Base-by-base conservation (phyloP, 208 protist genomes). In the Trypanosoma cruzi region DNA sequence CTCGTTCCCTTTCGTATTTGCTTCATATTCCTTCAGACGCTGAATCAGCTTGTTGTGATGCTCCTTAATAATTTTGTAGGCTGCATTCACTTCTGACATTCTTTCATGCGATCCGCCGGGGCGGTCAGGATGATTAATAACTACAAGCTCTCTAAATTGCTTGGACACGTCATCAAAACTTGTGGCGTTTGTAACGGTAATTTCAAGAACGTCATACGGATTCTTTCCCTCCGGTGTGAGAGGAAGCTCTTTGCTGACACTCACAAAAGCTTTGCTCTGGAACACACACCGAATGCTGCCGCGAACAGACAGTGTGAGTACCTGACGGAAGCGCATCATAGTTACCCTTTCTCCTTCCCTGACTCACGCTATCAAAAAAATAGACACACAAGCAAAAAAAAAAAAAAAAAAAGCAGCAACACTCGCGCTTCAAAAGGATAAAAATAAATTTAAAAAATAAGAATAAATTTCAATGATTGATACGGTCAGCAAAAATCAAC, bases 21-120 rank as follows among this genome's bases (percentile, higher is more conserved):
- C 65, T 69, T 94, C 86, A 34, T 62, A 86, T 61, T 92, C 87
- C 24, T 64, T 77, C 76, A 93, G 80, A 52, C 80, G 77, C 26
- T 81, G 68, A 61, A 96, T 81, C 22, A 95, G 29, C 44, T 71
- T 73, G 5, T 84, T 77, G 69, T 97, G 93, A 58, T 97, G 67
- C 53, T 94, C 88, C 72, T 94, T 95, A 28, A 94, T 64, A 65
- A 97, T 97, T 52, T 86, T 90, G 81, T 97, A 86, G 0, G 93
- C 93, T 31, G 89, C 60, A 68, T 97, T 97, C 34, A 95, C 76
- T 73, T 97, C 90, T 2, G 88, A 81, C 93, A 97, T 97, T 67
- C 85, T 88, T 56, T 94, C 88, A n/a, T 85, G 93, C 24, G 85
- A 93, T 29, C 93, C 93, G 34, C 88, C 90, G n/a, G 88, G 90